Percentiles rank a stretch among this genome's conserved stretches.
Evolutionary conservation across 805 yeast genomes (phyloP).

Genomic region (Zygotorulaspora chibaensis): DNA sequence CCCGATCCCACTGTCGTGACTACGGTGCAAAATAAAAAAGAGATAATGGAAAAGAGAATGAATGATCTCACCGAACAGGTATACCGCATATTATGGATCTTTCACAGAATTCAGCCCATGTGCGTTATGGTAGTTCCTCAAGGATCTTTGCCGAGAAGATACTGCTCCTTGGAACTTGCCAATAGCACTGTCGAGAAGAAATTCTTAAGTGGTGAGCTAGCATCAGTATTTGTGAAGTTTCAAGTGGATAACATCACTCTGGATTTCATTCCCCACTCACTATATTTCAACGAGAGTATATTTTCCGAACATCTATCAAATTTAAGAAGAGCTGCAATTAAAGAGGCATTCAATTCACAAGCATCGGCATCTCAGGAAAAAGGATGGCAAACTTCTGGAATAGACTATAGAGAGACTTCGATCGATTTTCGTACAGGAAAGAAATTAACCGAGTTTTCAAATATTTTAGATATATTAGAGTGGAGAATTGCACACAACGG

Average conservation of each 20-base stretch:
- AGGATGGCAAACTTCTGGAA: slow-evolving; percentile 66
- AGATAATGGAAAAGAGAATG: slow-evolving; percentile 26
- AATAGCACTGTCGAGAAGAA: slow-evolving; percentile 78
- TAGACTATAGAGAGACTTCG: slow-evolving; percentile 71
- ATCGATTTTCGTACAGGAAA: slow-evolving; percentile 73
- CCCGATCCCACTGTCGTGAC: slow-evolving; percentile 8
- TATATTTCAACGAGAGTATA: slow-evolving; percentile 33
- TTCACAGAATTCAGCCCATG: slow-evolving; percentile 72
- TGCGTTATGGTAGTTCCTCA: slow-evolving; percentile 79
- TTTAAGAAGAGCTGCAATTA: slow-evolving; percentile 56
- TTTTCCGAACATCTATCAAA: slow-evolving; percentile 54
- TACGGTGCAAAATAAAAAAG: slow-evolving; percentile 16
- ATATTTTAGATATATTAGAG: slow-evolving; percentile 69
- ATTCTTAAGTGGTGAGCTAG: slow-evolving; percentile 72
- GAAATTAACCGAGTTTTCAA: slow-evolving; percentile 66
- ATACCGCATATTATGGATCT: slow-evolving; percentile 37
- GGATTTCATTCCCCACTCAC: slow-evolving; percentile 35
- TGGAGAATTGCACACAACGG: slow-evolving; percentile 71
- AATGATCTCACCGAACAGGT: slow-evolving; percentile 34
- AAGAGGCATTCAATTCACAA: slow-evolving; percentile 26
- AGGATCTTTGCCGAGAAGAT: slow-evolving; percentile 76
- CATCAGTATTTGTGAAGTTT: slow-evolving; percentile 79
- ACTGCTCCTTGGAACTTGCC: slow-evolving; percentile 77
- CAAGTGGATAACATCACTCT: slow-evolving; percentile 35
- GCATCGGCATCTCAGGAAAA: slow-evolving; percentile 4